Base-by-base conservation (phyloP, 768 basidiomycete genomes). In the Suillus brevipes region DNA sequence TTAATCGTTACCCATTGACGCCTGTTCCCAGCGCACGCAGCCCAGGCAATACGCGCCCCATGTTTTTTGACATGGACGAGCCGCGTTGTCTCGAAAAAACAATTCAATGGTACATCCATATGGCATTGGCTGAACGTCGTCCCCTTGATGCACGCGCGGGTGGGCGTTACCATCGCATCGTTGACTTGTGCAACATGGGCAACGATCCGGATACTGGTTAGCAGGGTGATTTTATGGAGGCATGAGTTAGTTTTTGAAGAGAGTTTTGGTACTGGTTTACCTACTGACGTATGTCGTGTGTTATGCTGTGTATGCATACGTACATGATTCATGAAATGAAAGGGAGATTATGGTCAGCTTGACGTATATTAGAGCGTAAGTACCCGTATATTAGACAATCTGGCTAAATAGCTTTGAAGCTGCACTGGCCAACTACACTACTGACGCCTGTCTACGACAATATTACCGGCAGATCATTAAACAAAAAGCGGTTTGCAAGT, bases 131-230 rank as follows among this genome's bases (percentile, higher is more conserved):
- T 4, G 34, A 52, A 16, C 61, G 64, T 42, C 64, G 61, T 31
- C 64, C 66, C 23, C 64, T 67, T 20, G 64, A 67, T 52, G 66
- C 45, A 14, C 60, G 66, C 20, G 64, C 60, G 25, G 56, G 65
- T 28, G 56, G 50, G 25, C 31, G 31, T 13, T 65, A 62, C 23
- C 64, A 43, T 37, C 64, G 66, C 18, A n/a, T 65, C 12, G 14
- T 67, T 4, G 55, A 58, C 1, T n/a, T 40, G 8, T 14, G 16
- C 7, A 3, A 61, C 13, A 9, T 43, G 38, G 64, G 45, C 3
- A 37, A 52, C 20, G 45, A 52, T 42, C 64, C 64, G 2, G 60
- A 65, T 37, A 31, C 31, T 53, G 66, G 23, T 31, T 5, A 8
- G 2, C 36, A 37, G 34, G 10, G 20, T 34, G 13, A 56, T 18